Conservation (phyloP, 2,329 filamentous ascomycete genomes). For the Penicillium aurantiogriseum region DNA sequence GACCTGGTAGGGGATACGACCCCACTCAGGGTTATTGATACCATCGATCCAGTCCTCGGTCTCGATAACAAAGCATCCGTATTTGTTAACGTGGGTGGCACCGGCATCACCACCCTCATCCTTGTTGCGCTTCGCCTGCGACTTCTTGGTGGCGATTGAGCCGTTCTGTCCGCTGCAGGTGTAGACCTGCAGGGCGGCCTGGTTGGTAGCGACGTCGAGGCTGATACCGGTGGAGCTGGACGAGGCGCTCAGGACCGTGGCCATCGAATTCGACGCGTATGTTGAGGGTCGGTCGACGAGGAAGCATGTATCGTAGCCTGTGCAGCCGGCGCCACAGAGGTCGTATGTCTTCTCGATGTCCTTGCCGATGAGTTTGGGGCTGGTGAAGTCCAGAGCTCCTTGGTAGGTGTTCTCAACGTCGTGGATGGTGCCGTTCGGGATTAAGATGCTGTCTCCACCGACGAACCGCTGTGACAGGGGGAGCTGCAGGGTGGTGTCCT, state of each 20-base stretch:
- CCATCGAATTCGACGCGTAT: slow-evolving; percentile 36
- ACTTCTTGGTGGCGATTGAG: slow-evolving; percentile 45
- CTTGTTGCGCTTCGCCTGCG: slow-evolving; percentile 52
- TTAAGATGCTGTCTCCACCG: slow-evolving; percentile 59
- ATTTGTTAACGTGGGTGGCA: slow-evolving; percentile 55
- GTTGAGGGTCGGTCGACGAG: slow-evolving; percentile 45
- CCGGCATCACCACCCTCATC: slow-evolving; percentile 50
- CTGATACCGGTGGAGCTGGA: slow-evolving; percentile 75
- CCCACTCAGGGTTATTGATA: slow-evolving; percentile 90
- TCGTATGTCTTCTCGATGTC: slow-evolving; percentile 63
- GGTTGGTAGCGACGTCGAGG: slow-evolving; percentile 77
- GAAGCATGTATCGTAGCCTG: slow-evolving; percentile 70
- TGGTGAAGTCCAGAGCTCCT: slow-evolving; percentile 61
- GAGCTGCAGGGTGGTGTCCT: slow-evolving; percentile 47
- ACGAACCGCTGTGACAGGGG: slow-evolving; percentile 49
- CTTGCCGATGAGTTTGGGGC: slow-evolving; percentile 74
- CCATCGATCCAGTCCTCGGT: slow-evolving; percentile 92
- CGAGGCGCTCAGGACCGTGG: slow-evolving; percentile 58
- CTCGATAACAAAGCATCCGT: slow-evolving; percentile 86
- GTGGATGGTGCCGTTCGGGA: slow-evolving; percentile 73
- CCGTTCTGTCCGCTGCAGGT: slow-evolving; percentile 77
- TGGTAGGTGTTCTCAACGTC: slow-evolving; percentile 68
- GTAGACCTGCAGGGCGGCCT: slow-evolving; percentile 87
- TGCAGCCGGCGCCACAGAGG: slow-evolving; percentile 80
- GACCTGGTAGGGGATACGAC: slow-evolving; percentile 52